Evolutionary conservation across 1,284 basidiomycete species (phyloP), one percentile per base, ranked within the genome.

Genomic region (Rhodotorula sp.): DNA sequence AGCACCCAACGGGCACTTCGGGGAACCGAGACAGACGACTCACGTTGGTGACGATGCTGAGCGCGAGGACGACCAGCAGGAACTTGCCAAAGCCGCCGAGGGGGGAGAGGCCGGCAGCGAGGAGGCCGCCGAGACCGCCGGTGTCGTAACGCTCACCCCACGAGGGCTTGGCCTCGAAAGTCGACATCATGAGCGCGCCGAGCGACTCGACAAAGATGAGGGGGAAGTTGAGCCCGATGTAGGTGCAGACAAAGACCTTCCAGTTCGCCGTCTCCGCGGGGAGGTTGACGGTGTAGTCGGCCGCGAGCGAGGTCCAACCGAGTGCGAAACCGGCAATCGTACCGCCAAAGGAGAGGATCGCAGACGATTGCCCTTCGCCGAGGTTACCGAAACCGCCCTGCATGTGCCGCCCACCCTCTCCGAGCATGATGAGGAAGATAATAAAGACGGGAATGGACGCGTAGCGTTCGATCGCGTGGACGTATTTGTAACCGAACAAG

Each of bases 381-480:
- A 82, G 76, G 2, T 81, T 72, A 12, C 66, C 49, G 64, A 67
- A 48, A 6, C 67, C 58, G 28, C 64, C 56, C 34, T 66, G 34
- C 68, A 71, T 69, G 63, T 60, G 66, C 3, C 63, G 64, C 2
- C 69, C 75, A 26, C 69, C 69, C 55, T 76, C 71, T 21, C 73
- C 75, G 49, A 71, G 60, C 61, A 71, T 64, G 69, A 90, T 91
- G 50, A 90, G 82, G 16, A 89, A 87, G 67, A 93, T 87, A 64
- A 93, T 21, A 43, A 93, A 79, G 47, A 93, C 86, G 0, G 92
- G 92, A 31, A 91, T 83, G 89, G 91, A 93, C 6, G 89, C 84
- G 7, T 89, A 77, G 12, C 88, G 86, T 78, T 92, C 91, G 75
- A 90, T 91, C 3, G 74, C 63, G 73, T 84, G 84, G 14, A 85